A percentile compares a stretch with the other conserved stretches of the same genome.
Conservation (phyloP, 1,284 basidiomycete genomes). For the Sporisorium reilianum region DNA sequence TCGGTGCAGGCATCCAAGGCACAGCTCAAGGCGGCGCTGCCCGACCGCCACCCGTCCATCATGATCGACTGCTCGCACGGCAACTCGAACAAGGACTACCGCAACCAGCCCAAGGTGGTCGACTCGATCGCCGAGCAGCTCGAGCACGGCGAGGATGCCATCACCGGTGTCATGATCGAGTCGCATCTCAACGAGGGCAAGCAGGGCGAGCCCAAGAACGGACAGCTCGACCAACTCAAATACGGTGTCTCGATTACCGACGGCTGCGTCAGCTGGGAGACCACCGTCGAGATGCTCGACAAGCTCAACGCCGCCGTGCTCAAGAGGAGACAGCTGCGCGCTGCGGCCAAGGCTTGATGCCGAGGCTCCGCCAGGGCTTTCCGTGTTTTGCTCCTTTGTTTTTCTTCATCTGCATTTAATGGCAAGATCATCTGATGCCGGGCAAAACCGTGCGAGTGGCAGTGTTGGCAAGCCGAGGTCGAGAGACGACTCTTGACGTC, state of each 20-base stretch:
- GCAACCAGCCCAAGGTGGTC: slow-evolving; percentile 73
- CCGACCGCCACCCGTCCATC: slow-evolving; percentile 60
- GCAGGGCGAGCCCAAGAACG: slow-evolving; percentile 68
- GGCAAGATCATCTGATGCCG: no score
- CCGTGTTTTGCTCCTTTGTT: not conserved
- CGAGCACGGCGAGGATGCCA: slow-evolving; percentile 78
- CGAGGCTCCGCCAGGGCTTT: not conserved
- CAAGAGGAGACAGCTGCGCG: slow-evolving; percentile 30
- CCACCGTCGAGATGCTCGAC: slow-evolving; percentile 73
- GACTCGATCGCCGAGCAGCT: slow-evolving; percentile 83
- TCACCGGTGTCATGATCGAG: slow-evolving; percentile 98
- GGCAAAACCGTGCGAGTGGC: no score
- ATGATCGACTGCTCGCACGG: slow-evolving; percentile 69
- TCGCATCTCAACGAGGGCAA: slow-evolving; percentile 81
- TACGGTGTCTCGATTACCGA: slow-evolving; percentile 70
- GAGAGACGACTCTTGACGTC: not conserved
- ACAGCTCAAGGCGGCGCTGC: slow-evolving; percentile 72
- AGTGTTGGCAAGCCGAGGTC: no score
- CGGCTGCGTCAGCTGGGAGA: slow-evolving; percentile 90
- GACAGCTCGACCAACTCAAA: slow-evolving; percentile 59
- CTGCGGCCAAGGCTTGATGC: slow-evolving; percentile 21
- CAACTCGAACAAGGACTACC: slow-evolving; percentile 69
- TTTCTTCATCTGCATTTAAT: not conserved
- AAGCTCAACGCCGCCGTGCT: slow-evolving; percentile 66
- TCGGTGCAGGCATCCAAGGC: slow-evolving; percentile 83